Evolutionary conservation across 495 filamentous ascomycete genomes (phyloP), one percentile per base, ranked within the genome.

Genomic region (Schizothecium vesticola): DNA sequence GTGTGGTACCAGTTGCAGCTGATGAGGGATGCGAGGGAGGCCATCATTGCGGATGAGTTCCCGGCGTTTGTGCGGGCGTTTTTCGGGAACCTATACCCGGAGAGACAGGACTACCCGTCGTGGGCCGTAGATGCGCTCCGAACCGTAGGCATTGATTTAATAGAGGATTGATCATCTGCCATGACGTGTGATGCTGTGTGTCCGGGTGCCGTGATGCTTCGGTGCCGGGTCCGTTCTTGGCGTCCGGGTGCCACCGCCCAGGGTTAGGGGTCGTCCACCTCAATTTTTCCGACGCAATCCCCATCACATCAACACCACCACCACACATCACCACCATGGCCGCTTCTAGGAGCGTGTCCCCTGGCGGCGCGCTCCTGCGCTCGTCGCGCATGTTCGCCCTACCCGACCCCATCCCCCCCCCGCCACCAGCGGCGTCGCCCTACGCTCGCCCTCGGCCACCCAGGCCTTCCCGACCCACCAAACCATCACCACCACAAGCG

Each of bases 51-150:
- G 61, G 93, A 96, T 76, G 77, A 83, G 63, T 97, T 89, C 79
- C 93, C 94, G 16, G 85, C 80, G 6, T 98, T 96, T 74, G 69
- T 97, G 62, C 88, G 80, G 69, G 76, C 86, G 33, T 97, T 94
- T 79, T 98, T 97, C 79, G 79, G 69, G 1, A 84, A 86, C 56
- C 78, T 92, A 63, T 92, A 97, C 77, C 73, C 80, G 13, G 89
- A 89, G 61, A 87, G 90, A 70, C 78, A 80, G 9, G 87, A 84
- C 61, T 91, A 89, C 75, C 95, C 95, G 3, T 76, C 78, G 0
- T 99, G 95, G 95, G 93, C 91, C 1, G 87, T 96, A 10, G 86
- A 86, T 65, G 93, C 96, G n/a, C 77, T 98, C 67, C 84, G 77
- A 31, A 87, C 84, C 0, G 95, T 99, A n/a, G 92, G 91, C 6